Conservation (phyloP, 129 eudicot genomes). For the Artemisia tridentata region DNA sequence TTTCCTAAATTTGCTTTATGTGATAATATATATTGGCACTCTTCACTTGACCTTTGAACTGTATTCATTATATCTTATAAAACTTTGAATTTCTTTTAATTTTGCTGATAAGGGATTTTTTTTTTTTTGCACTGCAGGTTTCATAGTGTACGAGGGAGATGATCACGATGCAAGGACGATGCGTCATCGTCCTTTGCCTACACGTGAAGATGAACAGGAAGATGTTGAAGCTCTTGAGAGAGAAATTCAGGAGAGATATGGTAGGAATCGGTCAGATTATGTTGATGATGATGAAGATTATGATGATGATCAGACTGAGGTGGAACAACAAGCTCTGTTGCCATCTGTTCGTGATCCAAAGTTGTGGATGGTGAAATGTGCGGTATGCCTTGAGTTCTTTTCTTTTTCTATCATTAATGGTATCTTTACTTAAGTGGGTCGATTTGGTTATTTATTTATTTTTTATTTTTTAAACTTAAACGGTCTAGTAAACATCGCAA, state of each 20-base stretch:
- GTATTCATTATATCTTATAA: background rate
- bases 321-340: constrained; percentile 94
- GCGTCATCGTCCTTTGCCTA: constrained; percentile 61
- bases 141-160: constrained; percentile 59
- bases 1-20: background rate
- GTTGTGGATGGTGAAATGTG: constrained; percentile 99
- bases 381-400: constrained; percentile 51
- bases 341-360: constrained; percentile 99
- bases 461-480: too few species aligned
- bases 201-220: constrained; percentile 84
- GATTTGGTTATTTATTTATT: too few species aligned
- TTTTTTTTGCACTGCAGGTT: constrained; percentile 50
- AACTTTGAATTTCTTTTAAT: background rate
- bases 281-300: constrained; percentile 92
- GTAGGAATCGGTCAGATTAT: constrained; percentile 64
- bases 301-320: constrained; percentile 91
- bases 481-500: too few species aligned
- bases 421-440: too few species aligned
- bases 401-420: background rate
- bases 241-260: constrained; percentile 68
- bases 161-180: constrained; percentile 65
- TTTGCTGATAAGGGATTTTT: constrained; percentile 23
- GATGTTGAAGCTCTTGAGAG: constrained; percentile 90
- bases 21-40: too few species aligned
- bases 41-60: too few species aligned